phyloP scores from a whole-genome alignment of 176 grass and related monocot species.

The Carex pumila region DNA sequence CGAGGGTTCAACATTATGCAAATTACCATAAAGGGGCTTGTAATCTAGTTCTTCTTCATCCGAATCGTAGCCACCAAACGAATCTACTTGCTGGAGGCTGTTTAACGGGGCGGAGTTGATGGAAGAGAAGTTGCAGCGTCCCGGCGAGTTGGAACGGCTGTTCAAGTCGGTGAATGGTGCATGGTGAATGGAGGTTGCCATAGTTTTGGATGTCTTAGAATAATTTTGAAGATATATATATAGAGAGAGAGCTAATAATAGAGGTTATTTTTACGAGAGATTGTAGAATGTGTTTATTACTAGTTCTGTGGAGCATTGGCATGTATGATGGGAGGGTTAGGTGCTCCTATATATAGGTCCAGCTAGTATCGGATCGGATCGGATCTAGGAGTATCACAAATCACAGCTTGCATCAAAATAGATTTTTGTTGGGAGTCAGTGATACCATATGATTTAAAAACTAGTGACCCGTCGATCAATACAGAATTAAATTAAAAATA shows the following conservation, averaged over 20 bases:
- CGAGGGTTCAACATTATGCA: slow-evolving; percentile 27
- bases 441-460: not conserved
- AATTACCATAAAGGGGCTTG: slow-evolving; percentile 16
- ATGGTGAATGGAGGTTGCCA: slow-evolving; percentile 46
- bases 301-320: not conserved
- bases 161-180: slow-evolving; percentile 8
- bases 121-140: slow-evolving; percentile 38
- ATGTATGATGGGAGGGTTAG: not conserved
- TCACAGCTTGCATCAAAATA: not conserved
- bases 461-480: not conserved
- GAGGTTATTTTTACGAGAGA: not conserved
- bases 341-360: not conserved
- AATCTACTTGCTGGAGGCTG: slow-evolving; percentile 1
- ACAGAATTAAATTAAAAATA: not conserved
- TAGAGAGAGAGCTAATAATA: not conserved
- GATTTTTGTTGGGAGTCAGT: slow-evolving; percentile 10
- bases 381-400: not conserved
- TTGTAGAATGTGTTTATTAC: not conserved
- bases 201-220: slow-evolving; percentile 3
- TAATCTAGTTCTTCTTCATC: slow-evolving; percentile 20
- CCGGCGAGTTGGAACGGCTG: slow-evolving; percentile 32
- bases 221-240: not conserved
- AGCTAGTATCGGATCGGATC: not conserved
- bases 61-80: slow-evolving; percentile 9
- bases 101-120: not conserved